Base-by-base conservation (phyloP, 352 stramenopile genomes). In the Globisporangium carolinianum region DNA sequence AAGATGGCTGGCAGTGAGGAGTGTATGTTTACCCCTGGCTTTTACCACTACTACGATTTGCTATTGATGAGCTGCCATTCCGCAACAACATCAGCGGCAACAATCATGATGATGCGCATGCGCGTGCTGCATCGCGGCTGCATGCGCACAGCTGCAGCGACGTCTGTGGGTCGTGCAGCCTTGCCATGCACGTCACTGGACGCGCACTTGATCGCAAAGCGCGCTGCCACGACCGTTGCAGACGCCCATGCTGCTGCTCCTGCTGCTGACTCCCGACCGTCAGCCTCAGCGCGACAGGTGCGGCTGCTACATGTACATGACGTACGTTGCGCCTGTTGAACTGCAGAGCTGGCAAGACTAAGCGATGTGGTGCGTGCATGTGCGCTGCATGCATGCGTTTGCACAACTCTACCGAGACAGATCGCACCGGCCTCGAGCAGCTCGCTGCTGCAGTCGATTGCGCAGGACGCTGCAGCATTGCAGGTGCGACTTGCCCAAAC, bases 361-460 rank as follows among this genome's bases (percentile, higher is more conserved):
- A 17, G 11, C 42, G 8, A 43, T 43, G 39, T 11, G 39, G 10
- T 43, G 24, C 24, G 24, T 32, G 24, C 24, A 32, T 32, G 24
- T 32, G 24, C 24, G 24, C 2, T 32, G 24, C 5, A 47, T 17
- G 5, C 8, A 35, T 32, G 17, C 5, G 6, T 49, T 11, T 12
- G 9, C 10, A 32, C 45, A 49, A n/a, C 17, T 2, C 45, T 32
- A 9, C 24, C 1, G 24, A 32, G 24, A 32, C 24, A 32, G 24
- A 32, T 32, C 24, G 24, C 24, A 32, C 24, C 24, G 24, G 24
- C 24, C 24, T 32, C 24, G 24, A 32, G 24, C 24, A 49, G 45
- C 10, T 14, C 51, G 10, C 47, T 68, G 45, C 35, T 65, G 55
- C 46, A 52, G 52, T 68, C 62, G 18, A 61, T 68, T 35, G 58